Percentiles rank a stretch among this genome's conserved stretches.
Conservation (phyloP, 805 yeast genomes). For the Nakazawaea holstii region DNA sequence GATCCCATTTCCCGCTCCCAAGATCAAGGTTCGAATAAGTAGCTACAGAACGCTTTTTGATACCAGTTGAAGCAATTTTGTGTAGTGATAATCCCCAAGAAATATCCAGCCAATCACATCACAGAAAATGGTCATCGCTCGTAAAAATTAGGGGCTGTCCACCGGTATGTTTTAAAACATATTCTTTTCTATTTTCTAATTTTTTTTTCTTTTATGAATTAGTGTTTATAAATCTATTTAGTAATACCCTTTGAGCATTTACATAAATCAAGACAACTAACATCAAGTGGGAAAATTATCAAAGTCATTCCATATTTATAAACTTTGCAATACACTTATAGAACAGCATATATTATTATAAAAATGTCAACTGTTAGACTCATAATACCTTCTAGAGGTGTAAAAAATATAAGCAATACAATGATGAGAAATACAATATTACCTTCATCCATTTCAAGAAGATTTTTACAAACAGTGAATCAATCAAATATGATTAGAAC, state of each 20-base stretch:
- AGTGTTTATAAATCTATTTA: too few species aligned
- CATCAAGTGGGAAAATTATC: neutral
- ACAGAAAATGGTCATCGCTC: constrained; percentile 1
- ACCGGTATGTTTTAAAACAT: neutral
- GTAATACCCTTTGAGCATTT: too few species aligned
- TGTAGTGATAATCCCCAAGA: too few species aligned
- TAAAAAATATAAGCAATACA: neutral
- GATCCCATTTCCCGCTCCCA: too few species aligned
- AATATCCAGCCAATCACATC: constrained; percentile 4
- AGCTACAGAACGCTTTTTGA: too few species aligned
- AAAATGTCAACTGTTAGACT: neutral
- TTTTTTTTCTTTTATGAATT: too few species aligned
- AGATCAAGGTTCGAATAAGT: too few species aligned
- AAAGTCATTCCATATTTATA: too few species aligned
- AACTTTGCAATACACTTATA: too few species aligned
- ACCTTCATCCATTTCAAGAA: neutral
- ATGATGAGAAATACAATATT: neutral
- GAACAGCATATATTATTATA: neutral
- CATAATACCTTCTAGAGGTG: neutral
- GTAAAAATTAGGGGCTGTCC: constrained; percentile 6
- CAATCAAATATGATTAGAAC: constrained; percentile 3
- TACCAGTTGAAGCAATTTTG: too few species aligned
- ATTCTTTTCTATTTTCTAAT: too few species aligned
- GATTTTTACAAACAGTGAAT: constrained; percentile 9
- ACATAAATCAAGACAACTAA: too few species aligned